phyloP scores from a whole-genome alignment of 371 early-diverging fungal species.

The Mortierella polycephala region DNA sequence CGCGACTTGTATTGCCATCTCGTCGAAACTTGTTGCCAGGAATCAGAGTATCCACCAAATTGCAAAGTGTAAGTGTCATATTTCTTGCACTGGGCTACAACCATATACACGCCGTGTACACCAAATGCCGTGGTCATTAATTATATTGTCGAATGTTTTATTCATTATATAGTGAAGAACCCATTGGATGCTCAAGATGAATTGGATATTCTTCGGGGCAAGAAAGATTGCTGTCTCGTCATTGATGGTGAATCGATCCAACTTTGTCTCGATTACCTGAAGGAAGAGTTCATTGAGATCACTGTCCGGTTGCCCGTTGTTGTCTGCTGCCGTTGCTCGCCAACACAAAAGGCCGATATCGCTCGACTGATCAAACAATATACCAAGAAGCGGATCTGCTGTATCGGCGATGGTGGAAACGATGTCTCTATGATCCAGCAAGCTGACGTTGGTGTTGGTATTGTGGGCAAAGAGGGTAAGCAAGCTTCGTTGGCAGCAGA shows the following conservation, averaged over 20 bases:
- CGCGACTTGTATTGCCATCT: constrained; percentile 97
- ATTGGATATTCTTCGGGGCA: constrained; percentile 68
- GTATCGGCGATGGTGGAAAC: constrained; percentile 99
- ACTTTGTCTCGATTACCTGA: constrained; percentile 80
- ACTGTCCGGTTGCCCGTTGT: constrained; percentile 89
- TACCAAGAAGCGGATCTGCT: constrained; percentile 84
- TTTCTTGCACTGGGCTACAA: no score
- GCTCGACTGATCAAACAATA: constrained; percentile 86
- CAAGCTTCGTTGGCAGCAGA: constrained; percentile 99
- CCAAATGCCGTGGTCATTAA: no score
- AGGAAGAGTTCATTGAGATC: constrained; percentile 85
- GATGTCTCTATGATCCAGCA: constrained; percentile 99
- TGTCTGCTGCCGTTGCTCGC: constrained; percentile 98
- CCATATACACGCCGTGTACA: no score
- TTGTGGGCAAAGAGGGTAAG: constrained; percentile 99
- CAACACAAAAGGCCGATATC: constrained; percentile 99
- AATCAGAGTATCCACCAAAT: constrained; percentile 87
- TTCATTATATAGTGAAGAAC: constrained; percentile 60
- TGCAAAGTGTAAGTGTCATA: constrained; percentile 65
- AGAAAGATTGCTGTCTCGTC: constrained; percentile 87
- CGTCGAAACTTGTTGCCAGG: constrained; percentile 91
- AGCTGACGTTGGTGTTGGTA: constrained; percentile 98
- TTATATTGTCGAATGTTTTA: no score
- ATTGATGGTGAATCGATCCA: constrained; percentile 97
- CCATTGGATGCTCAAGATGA: constrained; percentile 70